phyloP scores from a whole-genome alignment of 495 filamentous ascomycete species.

The Aeminium ludgeri region DNA sequence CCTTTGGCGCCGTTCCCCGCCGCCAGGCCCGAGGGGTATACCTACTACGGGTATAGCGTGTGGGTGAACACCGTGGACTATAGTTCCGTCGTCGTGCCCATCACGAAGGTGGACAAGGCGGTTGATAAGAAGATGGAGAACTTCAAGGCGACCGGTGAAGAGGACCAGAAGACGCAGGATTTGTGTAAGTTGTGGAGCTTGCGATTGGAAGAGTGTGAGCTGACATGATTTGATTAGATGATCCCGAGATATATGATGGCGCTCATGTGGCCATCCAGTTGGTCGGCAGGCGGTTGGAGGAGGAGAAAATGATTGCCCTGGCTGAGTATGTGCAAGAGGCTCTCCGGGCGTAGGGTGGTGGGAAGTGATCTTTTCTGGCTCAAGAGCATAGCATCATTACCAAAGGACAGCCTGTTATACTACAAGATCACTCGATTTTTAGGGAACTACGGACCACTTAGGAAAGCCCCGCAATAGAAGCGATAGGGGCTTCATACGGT shows the following conservation, averaged over 20 bases:
- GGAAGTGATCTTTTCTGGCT: too few relatives aligned
- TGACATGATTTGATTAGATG: slow-evolving; percentile 23
- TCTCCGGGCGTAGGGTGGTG: too few relatives aligned
- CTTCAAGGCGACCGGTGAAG: slow-evolving; percentile 26
- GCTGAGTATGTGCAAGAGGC: slow-evolving; percentile 24
- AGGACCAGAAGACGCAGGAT: slow-evolving; percentile 30
- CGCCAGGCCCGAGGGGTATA: slow-evolving; percentile 32
- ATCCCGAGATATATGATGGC: slow-evolving; percentile 31
- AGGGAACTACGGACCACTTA: too few relatives aligned
- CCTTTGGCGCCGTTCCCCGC: slow-evolving; percentile 46
- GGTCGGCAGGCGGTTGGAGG: slow-evolving; percentile 29
- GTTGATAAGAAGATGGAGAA: slow-evolving; percentile 31
- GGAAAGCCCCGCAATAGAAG: too few relatives aligned
- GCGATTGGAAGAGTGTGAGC: neutral
- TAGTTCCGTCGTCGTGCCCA: slow-evolving; percentile 38
- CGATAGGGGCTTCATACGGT: too few relatives aligned
- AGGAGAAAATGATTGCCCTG: slow-evolving; percentile 33
- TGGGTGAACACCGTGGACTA: slow-evolving; percentile 44
- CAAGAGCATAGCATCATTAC: too few relatives aligned
- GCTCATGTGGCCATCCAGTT: slow-evolving; percentile 32
- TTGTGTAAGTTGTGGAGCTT: slow-evolving; percentile 33
- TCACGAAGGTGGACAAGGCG: slow-evolving; percentile 37
- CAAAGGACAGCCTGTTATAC: too few relatives aligned
- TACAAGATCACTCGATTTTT: too few relatives aligned
- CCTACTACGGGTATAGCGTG: slow-evolving; percentile 34